A percentile compares a stretch with the other conserved stretches of the same genome.
Evolutionary conservation across 1,284 basidiomycete genomes (phyloP).

Genomic region (Ceratobasidium sp.): DNA sequence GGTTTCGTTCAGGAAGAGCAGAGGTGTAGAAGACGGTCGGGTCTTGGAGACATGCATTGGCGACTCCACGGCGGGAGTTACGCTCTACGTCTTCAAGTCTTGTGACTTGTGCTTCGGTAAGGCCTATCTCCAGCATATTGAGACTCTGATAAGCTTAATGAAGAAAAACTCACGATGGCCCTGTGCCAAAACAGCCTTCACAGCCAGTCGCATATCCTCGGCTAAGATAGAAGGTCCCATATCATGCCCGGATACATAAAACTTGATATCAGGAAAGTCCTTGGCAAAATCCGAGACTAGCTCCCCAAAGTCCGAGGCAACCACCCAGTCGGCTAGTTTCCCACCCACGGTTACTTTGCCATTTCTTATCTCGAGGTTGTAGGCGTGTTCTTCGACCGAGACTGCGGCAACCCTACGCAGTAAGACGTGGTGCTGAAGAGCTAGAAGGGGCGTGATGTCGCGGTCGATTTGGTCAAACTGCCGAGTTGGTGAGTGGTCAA

Average conservation of each 20-base stretch:
- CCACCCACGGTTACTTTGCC: slow-evolving; percentile 48
- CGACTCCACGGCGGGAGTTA: slow-evolving; percentile 53
- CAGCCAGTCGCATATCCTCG: slow-evolving; percentile 58
- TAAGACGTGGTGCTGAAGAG: slow-evolving; percentile 51
- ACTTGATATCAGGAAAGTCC: slow-evolving; percentile 48
- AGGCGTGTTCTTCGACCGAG: slow-evolving; percentile 48
- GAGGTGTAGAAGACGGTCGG: slow-evolving; percentile 53
- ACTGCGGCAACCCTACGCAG: slow-evolving; percentile 49
- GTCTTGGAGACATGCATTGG: slow-evolving; percentile 55
- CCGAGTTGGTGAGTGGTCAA: not conserved
- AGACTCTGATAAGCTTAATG: not conserved
- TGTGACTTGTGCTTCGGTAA: slow-evolving; percentile 57
- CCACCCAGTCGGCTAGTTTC: slow-evolving; percentile 38
- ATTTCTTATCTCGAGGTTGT: slow-evolving; percentile 52
- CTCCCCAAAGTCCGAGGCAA: slow-evolving; percentile 41
- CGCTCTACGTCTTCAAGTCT: slow-evolving; percentile 57
- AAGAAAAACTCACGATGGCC: slow-evolving; percentile 56
- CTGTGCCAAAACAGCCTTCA: slow-evolving; percentile 56
- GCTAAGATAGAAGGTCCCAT: slow-evolving; percentile 58
- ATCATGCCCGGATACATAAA: slow-evolving; percentile 58
- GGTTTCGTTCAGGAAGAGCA: slow-evolving; percentile 34
- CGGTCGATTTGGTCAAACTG: slow-evolving; percentile 54
- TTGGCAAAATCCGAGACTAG: slow-evolving; percentile 47
- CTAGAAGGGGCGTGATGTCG: slow-evolving; percentile 54
- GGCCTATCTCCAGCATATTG: slow-evolving; percentile 52